Base-by-base conservation (phyloP, 345 rosid genomes). In the Linum tenue region DNA sequence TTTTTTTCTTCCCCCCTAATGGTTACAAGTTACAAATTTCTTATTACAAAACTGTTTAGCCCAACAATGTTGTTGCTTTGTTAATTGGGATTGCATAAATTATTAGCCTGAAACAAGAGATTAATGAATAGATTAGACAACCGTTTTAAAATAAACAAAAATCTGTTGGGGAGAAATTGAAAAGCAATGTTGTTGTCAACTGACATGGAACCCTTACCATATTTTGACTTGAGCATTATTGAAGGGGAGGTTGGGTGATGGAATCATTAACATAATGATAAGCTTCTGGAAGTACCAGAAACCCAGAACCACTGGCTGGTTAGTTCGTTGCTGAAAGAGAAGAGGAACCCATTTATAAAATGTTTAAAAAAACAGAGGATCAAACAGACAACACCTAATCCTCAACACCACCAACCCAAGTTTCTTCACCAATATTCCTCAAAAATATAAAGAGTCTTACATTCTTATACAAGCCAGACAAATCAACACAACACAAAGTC, bases 361-460 rank as follows among this genome's bases (percentile, higher is more conserved):
- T 58, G 80, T 75, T 82, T 39, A 80, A 82, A 79, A 79, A 83
- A 82, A 82, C 75, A 70, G 78, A 36, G 14, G 15, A 55, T 39
- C 1, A 12, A 48, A 1, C 14, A 43, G 6, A 43, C 50, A 43
- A 7, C 50, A 43, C 50, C 50, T 43, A 43, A 43, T 22, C 31
- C 31, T 22, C 31, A 22, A 22, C 31, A 22, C 31, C 31, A 22
- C 31, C 31, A 22, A 22, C 31, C 31, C 31, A 22, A 22, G 31
- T 22, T 22, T 22, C 31, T 22, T 22, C 31, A 22, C 31, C 31
- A 22, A 22, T 22, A 37, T 51, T 37, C 44, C 61, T 62, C 53
- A n/a, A 72, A 70, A 64, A 64, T 77, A 78, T 66, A 76, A 74
- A 62, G 59, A 12, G 38, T 37, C 37, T 14, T 68, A 15, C 76